These are phyloP conservation scores for Diaporthe sp. DNA, from an alignment of 2,329 filamentous ascomycete genomes.

Conservation along the genomic window DNA sequence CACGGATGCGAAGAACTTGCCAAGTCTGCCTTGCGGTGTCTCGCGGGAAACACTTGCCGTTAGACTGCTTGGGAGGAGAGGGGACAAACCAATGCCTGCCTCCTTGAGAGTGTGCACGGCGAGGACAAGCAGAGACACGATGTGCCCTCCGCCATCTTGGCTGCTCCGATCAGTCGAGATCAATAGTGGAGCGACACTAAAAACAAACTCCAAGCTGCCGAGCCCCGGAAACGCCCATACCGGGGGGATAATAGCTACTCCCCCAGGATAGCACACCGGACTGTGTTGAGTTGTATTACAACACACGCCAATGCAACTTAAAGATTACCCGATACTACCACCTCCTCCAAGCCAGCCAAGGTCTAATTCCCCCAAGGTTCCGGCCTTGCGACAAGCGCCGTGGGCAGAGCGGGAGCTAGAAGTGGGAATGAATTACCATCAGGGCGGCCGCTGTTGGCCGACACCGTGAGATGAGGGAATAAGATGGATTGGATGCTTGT, in stretches of 20 bases:
- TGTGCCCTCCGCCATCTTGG: not conserved
- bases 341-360: not conserved
- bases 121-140: too few relatives aligned
- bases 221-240: not conserved
- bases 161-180: not conserved
- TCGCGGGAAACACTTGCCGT: not conserved
- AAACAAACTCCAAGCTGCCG: not conserved
- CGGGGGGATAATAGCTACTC: not conserved
- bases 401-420: not conserved
- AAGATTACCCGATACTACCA: not conserved
- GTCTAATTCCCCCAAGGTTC: not conserved
- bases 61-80: not conserved
- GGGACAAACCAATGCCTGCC: not conserved
- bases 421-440: not conserved
- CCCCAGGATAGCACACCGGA: not conserved
- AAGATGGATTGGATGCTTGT: not conserved
- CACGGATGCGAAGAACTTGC: not conserved
- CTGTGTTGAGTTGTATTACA: not conserved
- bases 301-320: constrained; percentile 3
- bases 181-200: not conserved
- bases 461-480: too few relatives aligned
- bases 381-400: not conserved
- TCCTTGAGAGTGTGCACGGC: too few relatives aligned
- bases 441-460: not conserved
- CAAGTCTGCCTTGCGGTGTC: not conserved